phyloP scores from a whole-genome alignment of 164 flowering plant genomes.

The Kalanchoe fedtschenkoi region DNA sequence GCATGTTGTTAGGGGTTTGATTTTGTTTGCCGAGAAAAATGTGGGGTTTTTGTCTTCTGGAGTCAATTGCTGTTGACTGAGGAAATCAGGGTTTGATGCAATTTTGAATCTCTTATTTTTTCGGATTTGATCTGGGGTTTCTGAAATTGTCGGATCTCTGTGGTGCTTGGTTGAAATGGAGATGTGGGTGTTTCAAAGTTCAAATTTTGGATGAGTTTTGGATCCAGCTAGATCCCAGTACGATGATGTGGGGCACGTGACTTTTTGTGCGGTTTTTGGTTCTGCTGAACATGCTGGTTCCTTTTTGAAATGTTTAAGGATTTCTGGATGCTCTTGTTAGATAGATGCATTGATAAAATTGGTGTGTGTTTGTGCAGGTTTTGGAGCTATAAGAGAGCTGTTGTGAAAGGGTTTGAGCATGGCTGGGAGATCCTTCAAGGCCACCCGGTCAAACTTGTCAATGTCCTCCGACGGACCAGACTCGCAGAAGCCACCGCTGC shows the following conservation, averaged over 20 bases:
- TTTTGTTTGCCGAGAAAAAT: background rate
- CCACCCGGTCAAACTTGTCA: slow-evolving; percentile 34
- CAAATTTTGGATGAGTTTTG: background rate
- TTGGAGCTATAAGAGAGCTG: background rate
- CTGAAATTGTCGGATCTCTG: slow-evolving; percentile 5
- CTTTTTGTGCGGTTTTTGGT: background rate
- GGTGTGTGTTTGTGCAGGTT: slow-evolving; percentile 10
- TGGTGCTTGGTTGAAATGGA: background rate
- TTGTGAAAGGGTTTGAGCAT: slow-evolving; percentile 16
- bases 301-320: background rate
- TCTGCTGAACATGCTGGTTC: background rate
- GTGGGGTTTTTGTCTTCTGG: slow-evolving; percentile 3
- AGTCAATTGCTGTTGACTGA: background rate
- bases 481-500: slow-evolving; percentile 37
- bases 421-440: slow-evolving; percentile 46
- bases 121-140: background rate
- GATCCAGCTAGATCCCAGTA: background rate
- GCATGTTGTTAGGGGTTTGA: too few relatives aligned
- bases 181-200: background rate
- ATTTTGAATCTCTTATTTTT: background rate
- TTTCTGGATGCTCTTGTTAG: too few relatives aligned
- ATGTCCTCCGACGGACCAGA: slow-evolving; percentile 29
- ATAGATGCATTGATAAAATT: background rate
- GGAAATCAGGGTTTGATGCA: background rate
- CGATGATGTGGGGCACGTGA: background rate